Evolutionary conservation across 1,139 yeast genomes (phyloP).

Genomic region (Diutina ranongensis): DNA sequence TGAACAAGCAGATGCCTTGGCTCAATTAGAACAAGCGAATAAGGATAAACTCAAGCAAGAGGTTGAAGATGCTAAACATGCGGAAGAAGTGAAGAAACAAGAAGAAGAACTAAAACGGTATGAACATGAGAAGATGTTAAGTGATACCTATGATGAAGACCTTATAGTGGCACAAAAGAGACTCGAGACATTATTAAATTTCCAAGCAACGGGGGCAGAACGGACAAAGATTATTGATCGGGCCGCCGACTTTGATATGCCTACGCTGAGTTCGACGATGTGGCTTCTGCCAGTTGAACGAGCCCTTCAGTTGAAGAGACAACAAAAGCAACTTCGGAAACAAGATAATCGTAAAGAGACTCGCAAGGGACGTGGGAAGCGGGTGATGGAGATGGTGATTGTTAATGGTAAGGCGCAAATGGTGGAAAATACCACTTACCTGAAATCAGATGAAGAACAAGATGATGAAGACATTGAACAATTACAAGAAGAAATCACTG

Average conservation of each 20-base stretch:
- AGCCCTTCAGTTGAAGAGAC: conserved; percentile 70
- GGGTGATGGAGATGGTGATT: conserved; percentile 66
- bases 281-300: conserved; percentile 91
- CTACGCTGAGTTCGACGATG: conserved; percentile 35
- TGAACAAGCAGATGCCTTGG: conserved; percentile 55
- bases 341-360: conserved; percentile 27
- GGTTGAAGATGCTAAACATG: neutral
- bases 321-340: conserved; percentile 60
- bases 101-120: conserved; percentile 27
- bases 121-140: conserved; percentile 17
- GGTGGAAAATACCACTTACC: conserved; percentile 25
- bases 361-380: conserved; percentile 62
- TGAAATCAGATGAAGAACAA: conserved; percentile 10
- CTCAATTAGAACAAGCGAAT: conserved; percentile 34
- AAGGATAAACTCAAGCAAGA: conserved; percentile 8
- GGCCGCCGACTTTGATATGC: conserved; percentile 76
- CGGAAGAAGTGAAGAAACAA: conserved; percentile 24
- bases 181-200: conserved; percentile 59
- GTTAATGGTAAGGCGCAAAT: conserved; percentile 67
- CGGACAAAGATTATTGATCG: conserved; percentile 88
- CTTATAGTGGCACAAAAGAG: conserved; percentile 58
- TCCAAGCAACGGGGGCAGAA: conserved; percentile 80
- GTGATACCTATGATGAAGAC: conserved; percentile 34
- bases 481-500: conserved; percentile 17
- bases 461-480: conserved; percentile 13